Base-by-base conservation (phyloP, 2,329 filamentous ascomycete species). In the Rutstroemia sp. region DNA sequence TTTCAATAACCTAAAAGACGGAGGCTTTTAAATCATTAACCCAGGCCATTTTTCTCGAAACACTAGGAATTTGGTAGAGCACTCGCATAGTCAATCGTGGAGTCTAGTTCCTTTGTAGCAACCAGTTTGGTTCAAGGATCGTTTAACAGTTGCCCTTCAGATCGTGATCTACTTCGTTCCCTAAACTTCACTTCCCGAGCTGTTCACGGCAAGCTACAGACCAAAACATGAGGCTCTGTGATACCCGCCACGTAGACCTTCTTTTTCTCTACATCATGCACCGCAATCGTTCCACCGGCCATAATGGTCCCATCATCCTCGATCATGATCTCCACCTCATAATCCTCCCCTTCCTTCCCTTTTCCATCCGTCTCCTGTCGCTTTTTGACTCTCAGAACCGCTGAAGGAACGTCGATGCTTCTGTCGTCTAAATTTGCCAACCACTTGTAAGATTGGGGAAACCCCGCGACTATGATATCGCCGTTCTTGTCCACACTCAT, bases 401-500 rank as follows among this genome's bases (percentile, higher is more conserved):
- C 44, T 2, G 42, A 10, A 30, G 36, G 25, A 30, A 42, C 6
- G 21, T 48, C 17, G 2, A 48, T 57, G 12, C 64, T 58, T n/a
- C 64, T 66, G 30, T 67, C 60, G 23, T 64, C 61, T 6, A 63
- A 64, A 14, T 55, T 57, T 27, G 62, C 49, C 8, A 62, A 3
- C 19, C 66, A 60, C 21, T 61, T 60, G 5, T 65, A 44, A 1
- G 55, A 5, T 44, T 69, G 63, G 0, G 72, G 70, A 45, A 73
- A 57, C 3, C 61, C 65, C 3, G 70, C 69, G 2, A 62, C 70
- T 55, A 66, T 67, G 38, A 73, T 64, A 36, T 71, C 67, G 1
- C 71, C 71, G 21, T 71, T 64, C 3, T 57, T 58, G 54, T 73
- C 71, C n/a, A 72, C 57, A 1, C 67, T 68, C 8, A 73, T 53